phyloP scores from a whole-genome alignment of 75 land plant species.

The Pseudotsuga menziesii region DNA sequence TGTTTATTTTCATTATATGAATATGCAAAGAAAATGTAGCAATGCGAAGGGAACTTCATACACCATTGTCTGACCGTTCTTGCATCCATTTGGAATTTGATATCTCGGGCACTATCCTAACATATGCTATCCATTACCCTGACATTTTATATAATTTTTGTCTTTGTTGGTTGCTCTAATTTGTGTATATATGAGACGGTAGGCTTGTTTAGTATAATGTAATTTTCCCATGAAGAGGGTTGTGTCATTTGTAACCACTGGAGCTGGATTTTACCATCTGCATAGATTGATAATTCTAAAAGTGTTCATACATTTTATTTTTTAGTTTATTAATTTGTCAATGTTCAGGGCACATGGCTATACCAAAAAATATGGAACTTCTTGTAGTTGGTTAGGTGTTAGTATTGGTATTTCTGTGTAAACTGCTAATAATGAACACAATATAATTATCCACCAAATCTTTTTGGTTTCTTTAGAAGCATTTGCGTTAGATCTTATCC shows the following conservation, averaged over 20 bases:
- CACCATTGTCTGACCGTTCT: constrained; percentile 76
- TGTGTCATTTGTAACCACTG: neutral
- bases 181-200: neutral
- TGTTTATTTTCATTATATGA: constrained; percentile 1
- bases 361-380: no score
- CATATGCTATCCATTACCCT: constrained; percentile 33
- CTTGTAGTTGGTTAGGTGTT: neutral
- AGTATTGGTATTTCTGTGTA: neutral
- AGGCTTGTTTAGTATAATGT: neutral
- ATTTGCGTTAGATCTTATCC: neutral
- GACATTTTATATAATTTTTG: neutral
- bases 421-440: neutral
- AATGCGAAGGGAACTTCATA: constrained; percentile 74
- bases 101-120: constrained; percentile 64
- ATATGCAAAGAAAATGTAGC: constrained; percentile 67
- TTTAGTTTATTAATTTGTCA: no score
- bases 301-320: no score
- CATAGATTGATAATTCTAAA: no score
- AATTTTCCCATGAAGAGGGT: neutral
- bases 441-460: neutral
- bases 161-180: neutral
- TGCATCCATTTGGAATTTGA: constrained; percentile 98
- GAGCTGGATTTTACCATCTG: neutral
- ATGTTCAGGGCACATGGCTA: no score
- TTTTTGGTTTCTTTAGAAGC: neutral